phyloP scores from a whole-genome alignment of 108 stramenopile species.

The Asterionellopsis glacialis region DNA sequence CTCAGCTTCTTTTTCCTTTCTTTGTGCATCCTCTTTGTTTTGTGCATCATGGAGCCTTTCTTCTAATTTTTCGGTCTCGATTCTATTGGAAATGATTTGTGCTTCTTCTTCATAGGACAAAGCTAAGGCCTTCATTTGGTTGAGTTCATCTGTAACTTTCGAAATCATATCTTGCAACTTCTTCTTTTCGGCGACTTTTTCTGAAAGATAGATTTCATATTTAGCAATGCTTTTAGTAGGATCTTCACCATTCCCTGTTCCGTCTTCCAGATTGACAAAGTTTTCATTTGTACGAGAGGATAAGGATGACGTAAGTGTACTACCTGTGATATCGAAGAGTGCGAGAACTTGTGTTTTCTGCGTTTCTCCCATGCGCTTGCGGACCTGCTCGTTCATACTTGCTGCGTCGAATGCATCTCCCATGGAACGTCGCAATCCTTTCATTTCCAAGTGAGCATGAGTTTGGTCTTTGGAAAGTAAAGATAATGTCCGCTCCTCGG shows the following conservation, averaged over 20 bases:
- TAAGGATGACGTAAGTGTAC: background rate
- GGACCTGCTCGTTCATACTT: background rate
- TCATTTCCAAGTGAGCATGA: background rate
- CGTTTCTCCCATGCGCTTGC: background rate
- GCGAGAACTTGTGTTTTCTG: too few relatives aligned
- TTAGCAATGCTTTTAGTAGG: background rate
- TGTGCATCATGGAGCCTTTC: background rate
- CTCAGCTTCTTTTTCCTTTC: background rate
- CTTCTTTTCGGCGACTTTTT: background rate
- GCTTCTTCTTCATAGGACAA: background rate
- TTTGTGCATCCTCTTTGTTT: background rate
- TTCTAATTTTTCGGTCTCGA: background rate
- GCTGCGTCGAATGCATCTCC: background rate
- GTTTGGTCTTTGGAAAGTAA: background rate
- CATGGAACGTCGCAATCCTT: background rate
- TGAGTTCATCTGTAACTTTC: background rate
- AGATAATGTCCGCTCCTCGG: constrained; percentile 12
- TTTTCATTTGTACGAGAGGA: background rate
- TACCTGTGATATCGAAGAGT: background rate
- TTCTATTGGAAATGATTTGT: background rate
- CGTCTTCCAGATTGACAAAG: background rate
- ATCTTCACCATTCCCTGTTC: background rate
- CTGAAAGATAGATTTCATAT: background rate
- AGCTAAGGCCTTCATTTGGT: background rate
- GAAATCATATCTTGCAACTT: background rate